phyloP scores from a whole-genome alignment of 2,329 filamentous ascomycete species.

The Neonectria punicea region DNA sequence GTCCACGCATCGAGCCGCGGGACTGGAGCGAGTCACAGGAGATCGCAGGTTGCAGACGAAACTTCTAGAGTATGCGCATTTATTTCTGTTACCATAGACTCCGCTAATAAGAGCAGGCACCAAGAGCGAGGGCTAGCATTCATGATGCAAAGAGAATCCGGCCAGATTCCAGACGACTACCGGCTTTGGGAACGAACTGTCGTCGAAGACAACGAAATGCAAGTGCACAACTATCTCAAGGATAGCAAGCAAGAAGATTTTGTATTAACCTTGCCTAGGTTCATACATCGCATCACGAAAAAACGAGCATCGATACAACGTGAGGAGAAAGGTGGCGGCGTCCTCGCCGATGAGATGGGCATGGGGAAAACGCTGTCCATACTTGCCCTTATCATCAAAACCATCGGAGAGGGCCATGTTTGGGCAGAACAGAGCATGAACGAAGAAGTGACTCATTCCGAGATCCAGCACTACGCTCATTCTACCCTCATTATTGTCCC shows the following conservation, averaged over 20 bases:
- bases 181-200: constrained; percentile 47
- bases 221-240: neutral
- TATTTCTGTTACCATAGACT: neutral
- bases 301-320: constrained; percentile 41
- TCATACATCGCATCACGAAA: constrained; percentile 54
- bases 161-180: constrained; percentile 44
- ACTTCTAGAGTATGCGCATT: constrained; percentile 39
- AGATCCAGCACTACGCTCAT: constrained; percentile 41
- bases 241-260: neutral
- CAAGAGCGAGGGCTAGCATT: constrained; percentile 52
- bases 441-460: constrained; percentile 23
- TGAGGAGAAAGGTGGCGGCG: constrained; percentile 53
- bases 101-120: constrained; percentile 43
- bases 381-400: constrained; percentile 59
- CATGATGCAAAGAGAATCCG: constrained; percentile 52
- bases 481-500: constrained; percentile 59
- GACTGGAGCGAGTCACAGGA: constrained; percentile 32
- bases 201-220: constrained; percentile 42
- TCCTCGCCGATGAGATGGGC: constrained; percentile 71
- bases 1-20: constrained; percentile 30
- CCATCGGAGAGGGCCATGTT: constrained; percentile 47
- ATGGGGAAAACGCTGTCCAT: constrained; percentile 66
- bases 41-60: constrained; percentile 35
- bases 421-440: constrained; percentile 47
- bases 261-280: constrained; percentile 36